Percentiles rank a stretch among this genome's conserved stretches.
These are phyloP conservation scores for Bjerkandera adusta DNA, from an alignment of 1,284 basidiomycete species.

Conservation along the genomic window DNA sequence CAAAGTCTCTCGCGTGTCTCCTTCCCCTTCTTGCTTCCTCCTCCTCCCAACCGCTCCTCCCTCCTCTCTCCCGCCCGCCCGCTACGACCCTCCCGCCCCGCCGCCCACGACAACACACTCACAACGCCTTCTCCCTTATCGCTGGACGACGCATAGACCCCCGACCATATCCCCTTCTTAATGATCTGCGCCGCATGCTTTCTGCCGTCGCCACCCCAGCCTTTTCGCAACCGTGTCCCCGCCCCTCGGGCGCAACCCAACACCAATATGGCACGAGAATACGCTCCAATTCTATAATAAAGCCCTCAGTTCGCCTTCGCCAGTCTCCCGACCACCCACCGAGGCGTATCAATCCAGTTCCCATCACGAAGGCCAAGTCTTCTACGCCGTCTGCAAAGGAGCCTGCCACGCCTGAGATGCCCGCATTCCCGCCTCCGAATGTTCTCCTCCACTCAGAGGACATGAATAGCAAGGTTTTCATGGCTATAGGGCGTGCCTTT, in stretches of 20 bases:
- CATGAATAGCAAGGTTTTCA: constrained; percentile 63
- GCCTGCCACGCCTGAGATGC: constrained; percentile 19
- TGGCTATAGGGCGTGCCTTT: constrained; percentile 67
- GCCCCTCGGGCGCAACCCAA: constrained; percentile 21
- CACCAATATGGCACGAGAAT: constrained; percentile 57
- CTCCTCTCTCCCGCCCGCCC: constrained; percentile 17
- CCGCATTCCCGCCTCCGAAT: constrained; percentile 55
- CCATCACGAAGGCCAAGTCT: constrained; percentile 23
- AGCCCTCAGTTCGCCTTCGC: constrained; percentile 47
- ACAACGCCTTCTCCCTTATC: constrained; percentile 24
- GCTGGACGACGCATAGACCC: constrained; percentile 39
- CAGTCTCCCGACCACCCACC: constrained; percentile 37
- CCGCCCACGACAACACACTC: constrained; percentile 15
- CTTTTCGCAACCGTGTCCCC: constrained; percentile 20
- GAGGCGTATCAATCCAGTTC: constrained; percentile 37
- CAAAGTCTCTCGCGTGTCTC: constrained; percentile 30
- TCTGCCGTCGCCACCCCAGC: constrained; percentile 24
- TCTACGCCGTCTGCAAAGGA: constrained; percentile 8
- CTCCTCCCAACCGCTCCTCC: constrained; percentile 30
- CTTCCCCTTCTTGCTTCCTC: constrained; percentile 34
- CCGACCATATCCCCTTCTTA: constrained; percentile 26
- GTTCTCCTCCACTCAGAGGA: constrained; percentile 72
- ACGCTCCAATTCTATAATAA: constrained; percentile 49
- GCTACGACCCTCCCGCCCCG: constrained; percentile 28
- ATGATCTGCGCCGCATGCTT: constrained; percentile 37